Evolutionary conservation across 257 asterid genomes (phyloP).

Genomic region (Prunella vulgaris): DNA sequence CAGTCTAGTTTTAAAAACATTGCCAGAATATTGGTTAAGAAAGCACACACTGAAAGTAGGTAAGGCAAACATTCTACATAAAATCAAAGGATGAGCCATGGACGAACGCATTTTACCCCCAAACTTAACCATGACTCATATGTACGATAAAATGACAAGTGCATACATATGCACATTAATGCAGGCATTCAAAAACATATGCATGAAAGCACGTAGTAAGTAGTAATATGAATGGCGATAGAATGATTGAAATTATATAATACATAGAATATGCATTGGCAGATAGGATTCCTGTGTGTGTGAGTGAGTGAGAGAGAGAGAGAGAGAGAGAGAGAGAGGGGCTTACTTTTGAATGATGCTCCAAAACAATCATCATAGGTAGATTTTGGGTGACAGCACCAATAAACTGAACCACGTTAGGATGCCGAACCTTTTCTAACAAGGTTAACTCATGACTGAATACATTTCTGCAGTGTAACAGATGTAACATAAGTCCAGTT

Average conservation of each 20-base stretch:
- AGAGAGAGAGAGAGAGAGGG: too few relatives aligned
- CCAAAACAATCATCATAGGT: slow-evolving; percentile 97
- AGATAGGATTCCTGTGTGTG: neutral
- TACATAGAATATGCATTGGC: neutral
- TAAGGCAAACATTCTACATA: neutral
- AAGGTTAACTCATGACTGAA: slow-evolving; percentile 80
- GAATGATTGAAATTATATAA: neutral
- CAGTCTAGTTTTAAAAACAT: too few relatives aligned
- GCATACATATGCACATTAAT: neutral
- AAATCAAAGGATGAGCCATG: neutral
- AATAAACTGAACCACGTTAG: slow-evolving; percentile 92
- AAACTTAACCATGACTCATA: neutral
- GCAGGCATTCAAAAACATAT: neutral
- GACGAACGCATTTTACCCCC: neutral
- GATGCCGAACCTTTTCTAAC: slow-evolving; percentile 96
- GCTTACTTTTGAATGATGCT: slow-evolving; percentile 73
- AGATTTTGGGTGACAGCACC: slow-evolving; percentile 97
- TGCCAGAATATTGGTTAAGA: neutral
- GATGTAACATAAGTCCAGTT: slow-evolving; percentile 22
- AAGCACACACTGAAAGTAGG: neutral
- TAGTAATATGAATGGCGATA: neutral
- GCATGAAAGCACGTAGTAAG: neutral
- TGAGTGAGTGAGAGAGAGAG: slow-evolving; percentile 16
- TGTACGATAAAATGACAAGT: neutral
- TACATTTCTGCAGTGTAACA: slow-evolving; percentile 56